Evolutionary conservation across 2,329 filamentous ascomycete species (phyloP), one percentile per base, ranked within the genome.

Genomic region (Dactylellina cionopaga): DNA sequence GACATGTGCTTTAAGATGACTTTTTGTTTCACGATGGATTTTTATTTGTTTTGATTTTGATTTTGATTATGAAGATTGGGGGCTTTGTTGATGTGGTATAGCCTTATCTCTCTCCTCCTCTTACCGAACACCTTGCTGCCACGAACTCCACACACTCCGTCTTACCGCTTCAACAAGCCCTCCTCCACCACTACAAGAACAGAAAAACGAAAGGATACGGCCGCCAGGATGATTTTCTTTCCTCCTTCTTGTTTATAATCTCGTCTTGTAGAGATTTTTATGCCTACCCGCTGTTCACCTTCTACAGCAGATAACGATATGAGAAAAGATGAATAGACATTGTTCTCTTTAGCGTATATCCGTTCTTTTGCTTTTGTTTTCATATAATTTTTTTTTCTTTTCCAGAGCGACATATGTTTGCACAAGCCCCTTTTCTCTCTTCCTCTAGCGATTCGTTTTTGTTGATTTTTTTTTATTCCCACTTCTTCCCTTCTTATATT

Each of bases 251-350:
- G n/a, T 44, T 60, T 68, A 44, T 43, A 54, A 68, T 54, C 63
- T 68, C 63, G 63, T 68, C 5, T 68, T 68, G 46, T 68, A 68
- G 63, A 68, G 63, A 59, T 68, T 54, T 5, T 3, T 37, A 46
- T 5, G 49, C 29, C 55, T 31, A 22, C 52, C 41, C 25, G 19
- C 37, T n/a, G 4, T 4, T 9, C 13, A 39, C n/a, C 6, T n/a
- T n/a, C n/a, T n/a, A 6, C 11, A 51, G 46, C 31, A 17, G 27
- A 51, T 11, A 11, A 33, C 4, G 27, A 19, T 10, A 10, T 10
- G 27, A 19, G 22, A 19, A 15, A n/a, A 19, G 11, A 43, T 5
- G 39, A 43, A 43, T 6, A 4, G 22, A 19, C 17, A n/a, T 43
- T n/a, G 15, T 43, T 3, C 9, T 43, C 3, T 19, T n/a, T 19